phyloP scores from a whole-genome alignment of 805 yeast species.

The Pichia nakasei region DNA sequence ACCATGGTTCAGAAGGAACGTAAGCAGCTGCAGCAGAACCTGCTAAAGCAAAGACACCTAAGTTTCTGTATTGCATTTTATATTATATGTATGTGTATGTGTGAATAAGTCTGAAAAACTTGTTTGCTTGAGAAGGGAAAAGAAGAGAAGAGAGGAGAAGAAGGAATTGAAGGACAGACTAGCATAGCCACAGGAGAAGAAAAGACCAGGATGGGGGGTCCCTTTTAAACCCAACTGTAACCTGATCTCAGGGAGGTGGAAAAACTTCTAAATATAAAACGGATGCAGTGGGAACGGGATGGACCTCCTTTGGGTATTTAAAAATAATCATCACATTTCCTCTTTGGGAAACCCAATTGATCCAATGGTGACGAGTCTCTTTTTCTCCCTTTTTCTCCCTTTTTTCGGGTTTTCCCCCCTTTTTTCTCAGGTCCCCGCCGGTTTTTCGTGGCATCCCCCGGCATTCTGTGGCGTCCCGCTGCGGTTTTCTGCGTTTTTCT shows the following conservation, averaged over 20 bases:
- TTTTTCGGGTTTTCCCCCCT: too few relatives aligned
- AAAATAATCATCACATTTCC: background rate
- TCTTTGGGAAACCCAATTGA: background rate
- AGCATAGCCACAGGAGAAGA: too few relatives aligned
- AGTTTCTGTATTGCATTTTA: slow-evolving; percentile 35
- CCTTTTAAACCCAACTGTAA: too few relatives aligned
- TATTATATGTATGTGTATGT: slow-evolving; percentile 8
- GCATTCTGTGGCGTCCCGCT: background rate
- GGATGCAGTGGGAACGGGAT: background rate
- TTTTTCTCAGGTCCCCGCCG: too few relatives aligned
- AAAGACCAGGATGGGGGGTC: background rate
- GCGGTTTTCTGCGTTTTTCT: too few relatives aligned
- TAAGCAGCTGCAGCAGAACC: slow-evolving; percentile 48
- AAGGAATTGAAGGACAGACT: too few relatives aligned
- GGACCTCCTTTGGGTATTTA: background rate
- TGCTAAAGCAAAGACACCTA: slow-evolving; percentile 38
- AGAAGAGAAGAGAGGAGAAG: background rate
- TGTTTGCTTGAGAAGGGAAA: background rate
- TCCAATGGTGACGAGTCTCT: too few relatives aligned
- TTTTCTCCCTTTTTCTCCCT: too few relatives aligned
- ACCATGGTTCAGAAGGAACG: slow-evolving; percentile 60
- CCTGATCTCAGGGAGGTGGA: too few relatives aligned
- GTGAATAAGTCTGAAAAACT: background rate
- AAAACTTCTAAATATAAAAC: too few relatives aligned
- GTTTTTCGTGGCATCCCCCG: background rate